Base-by-base conservation (phyloP, 805 yeast species). In the Lachancea thermotolerans region DNA sequence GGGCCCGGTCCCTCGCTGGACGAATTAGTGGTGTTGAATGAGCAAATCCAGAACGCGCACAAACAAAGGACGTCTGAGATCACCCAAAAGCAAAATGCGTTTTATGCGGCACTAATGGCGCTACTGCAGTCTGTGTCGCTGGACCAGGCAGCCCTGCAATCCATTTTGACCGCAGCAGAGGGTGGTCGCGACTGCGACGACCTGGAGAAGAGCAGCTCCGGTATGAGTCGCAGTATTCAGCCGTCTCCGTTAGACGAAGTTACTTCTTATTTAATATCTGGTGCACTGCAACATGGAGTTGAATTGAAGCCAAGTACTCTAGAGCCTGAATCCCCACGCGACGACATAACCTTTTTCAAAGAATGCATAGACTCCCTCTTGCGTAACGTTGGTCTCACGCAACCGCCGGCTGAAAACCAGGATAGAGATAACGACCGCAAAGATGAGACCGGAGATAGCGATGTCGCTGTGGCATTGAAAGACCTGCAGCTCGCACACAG, bases 401-500 rank as follows among this genome's bases (percentile, higher is more conserved):
- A 30, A 21, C 25, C 25, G 25, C 25, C 7, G 25, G 25, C 25
- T 21, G 25, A 7, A 21, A 21, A 7, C 7, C 25, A 21, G 6
- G 7, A 21, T 7, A 21, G 6, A 21, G 25, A 21, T 4, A 4
- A 21, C 25, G 25, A 21, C 18, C 21, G 18, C 21, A 33, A 31
- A 29, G n/a, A 38, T 10, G 39, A 44, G 17, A 53, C 49, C n/a
- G 48, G 50, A 10, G 10, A 14, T 11, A 40, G 25, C 39, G 38
- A 44, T 33, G 14, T 38, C 21, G 36, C 18, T 18, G 77, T 83
- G 0, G 88, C 89, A 0, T 66, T 84, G 41, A 74, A 71, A 45
- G 93, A 84, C 58, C 67, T 84, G 42, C 80, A 82, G 51, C 76
- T 84, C 57, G 83, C 88, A 2, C 88, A 83, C 60, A 79, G 73